Evolutionary conservation across 164 flowering plant species (phyloP), one percentile per base, ranked within the genome.

Genomic region (Aristolochia fimbriata): DNA sequence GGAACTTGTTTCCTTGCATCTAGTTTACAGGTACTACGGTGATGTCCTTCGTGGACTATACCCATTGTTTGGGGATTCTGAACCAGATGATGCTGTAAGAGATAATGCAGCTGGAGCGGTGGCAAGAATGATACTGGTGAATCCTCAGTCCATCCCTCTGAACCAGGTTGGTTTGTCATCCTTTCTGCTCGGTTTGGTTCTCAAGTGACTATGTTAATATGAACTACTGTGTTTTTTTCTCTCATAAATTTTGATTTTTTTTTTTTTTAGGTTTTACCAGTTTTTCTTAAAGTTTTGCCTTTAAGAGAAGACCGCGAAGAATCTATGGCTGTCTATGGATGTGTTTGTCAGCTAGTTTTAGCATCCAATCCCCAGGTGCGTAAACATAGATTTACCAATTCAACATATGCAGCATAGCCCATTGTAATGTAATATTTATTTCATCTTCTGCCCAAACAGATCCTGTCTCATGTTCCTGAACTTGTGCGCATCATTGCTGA

Each of bases 101-200:
- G 98, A 93, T 72, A 93, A 93, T 76, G 97, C 98, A 22, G 98
- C 97, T 65, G 97, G 98, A 71, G 97, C 98, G 45, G 83, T 90
- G 68, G 91, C 98, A 72, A 86, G 94, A 69, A 89, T 92, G 98
- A 92, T 92, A 45, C 84, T 86, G 90, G 85, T 80, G 57, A 88
- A 84, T 57, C 98, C 96, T 15, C 87, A 93, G 69, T 63, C 85
- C 50, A 75, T 93, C 54, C 96, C 98, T 30, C 68, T 93, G 71
- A 81, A 83, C 65, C 98, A 93, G 87, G 98, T 90, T 65, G 41
- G 24, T 59, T 52, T 52, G 23, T 5, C 13, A 46, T 43, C 30
- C 6, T n/a, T 31, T 47, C 15, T 47, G 20, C 19, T 22, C 16
- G 51, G n/a, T 16, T 19, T 60, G 21, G 20, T 16, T 17, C 33